Conservation (phyloP, 1,284 basidiomycete species). For the Pseudozyma thailandica region DNA sequence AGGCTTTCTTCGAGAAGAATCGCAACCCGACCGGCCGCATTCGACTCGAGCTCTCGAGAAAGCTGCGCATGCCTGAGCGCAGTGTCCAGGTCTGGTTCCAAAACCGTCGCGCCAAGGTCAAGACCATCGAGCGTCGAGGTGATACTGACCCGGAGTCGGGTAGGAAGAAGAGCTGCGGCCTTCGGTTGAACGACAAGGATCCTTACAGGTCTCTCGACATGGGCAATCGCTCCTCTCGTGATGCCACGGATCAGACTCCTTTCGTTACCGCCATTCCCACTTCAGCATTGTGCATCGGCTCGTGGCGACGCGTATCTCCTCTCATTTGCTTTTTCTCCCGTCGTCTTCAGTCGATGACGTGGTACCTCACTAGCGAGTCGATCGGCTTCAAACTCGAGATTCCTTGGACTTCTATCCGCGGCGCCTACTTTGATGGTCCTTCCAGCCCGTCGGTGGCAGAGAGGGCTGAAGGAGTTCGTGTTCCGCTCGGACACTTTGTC, state of each 20-base stretch:
- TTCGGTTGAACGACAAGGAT: slow-evolving; percentile 23
- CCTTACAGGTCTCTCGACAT: slow-evolving; percentile 4
- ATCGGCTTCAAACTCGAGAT: slow-evolving; percentile 63
- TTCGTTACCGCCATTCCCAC: slow-evolving; percentile 52
- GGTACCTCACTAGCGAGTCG: slow-evolving; percentile 56
- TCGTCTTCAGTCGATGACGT: slow-evolving; percentile 47
- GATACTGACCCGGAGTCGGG: slow-evolving; percentile 20
- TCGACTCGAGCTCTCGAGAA: slow-evolving; percentile 47
- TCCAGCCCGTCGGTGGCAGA: slow-evolving; percentile 41
- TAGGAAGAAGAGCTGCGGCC: slow-evolving; percentile 31
- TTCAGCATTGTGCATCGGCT: slow-evolving; percentile 51
- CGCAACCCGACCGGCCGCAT: slow-evolving; percentile 57
- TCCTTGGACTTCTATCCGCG: slow-evolving; percentile 48
- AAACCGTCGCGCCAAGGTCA: slow-evolving; percentile 54
- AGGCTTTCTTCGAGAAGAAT: slow-evolving; percentile 56
- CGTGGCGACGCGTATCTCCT: slow-evolving; percentile 58
- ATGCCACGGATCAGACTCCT: slow-evolving; percentile 10
- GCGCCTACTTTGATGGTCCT: slow-evolving; percentile 41
- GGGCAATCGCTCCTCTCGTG: slow-evolving; percentile 6
- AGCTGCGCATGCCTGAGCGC: slow-evolving; percentile 55
- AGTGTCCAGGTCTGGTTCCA: slow-evolving; percentile 63
- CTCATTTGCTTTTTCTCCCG: slow-evolving; percentile 62
- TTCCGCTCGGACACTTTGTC: slow-evolving; percentile 45
- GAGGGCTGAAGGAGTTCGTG: slow-evolving; percentile 48
- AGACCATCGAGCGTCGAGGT: slow-evolving; percentile 41